Base-by-base conservation (phyloP, 306 rosid genomes). In the Oemleria cerasiformis region DNA sequence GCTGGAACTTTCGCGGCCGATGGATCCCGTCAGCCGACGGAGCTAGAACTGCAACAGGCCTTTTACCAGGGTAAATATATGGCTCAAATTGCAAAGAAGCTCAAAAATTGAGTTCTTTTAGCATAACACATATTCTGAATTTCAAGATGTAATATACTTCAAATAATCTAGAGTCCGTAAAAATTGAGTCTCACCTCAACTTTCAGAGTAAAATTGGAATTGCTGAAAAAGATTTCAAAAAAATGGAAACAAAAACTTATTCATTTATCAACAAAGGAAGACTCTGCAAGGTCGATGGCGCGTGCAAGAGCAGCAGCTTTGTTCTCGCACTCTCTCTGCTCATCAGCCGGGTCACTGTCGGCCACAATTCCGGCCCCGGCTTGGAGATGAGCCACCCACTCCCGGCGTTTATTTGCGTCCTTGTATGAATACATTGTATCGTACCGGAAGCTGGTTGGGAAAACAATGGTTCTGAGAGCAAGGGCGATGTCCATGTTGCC, bases 301-400 rank as follows among this genome's bases (percentile, higher is more conserved):
- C 96, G 87, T 9, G 90, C 96, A 75, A 94, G 99, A 0, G 86
- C 99, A 11, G 97, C 97, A 42, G 97, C 95, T 82, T 94, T 94
- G 87, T 91, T 94, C 85, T 94, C 96, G 34, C 99, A 94, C 80
- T 94, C 99, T 75, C 86, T 85, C 49, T 88, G 97, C 84, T 94
- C 99, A 56, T 94, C 99, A 3, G 76, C 87, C 7, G 99, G 97
- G 69, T 79, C 90, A 63, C 97, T 94, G 79, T 94, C 99, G 2
- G 97, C 97, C 25, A 94, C 99, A 49, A 91, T 89, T 68, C 99
- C 99, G 0, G 99, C 99, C 19, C 99, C 97, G 5, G 99, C 91
- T 68, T 94, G 97, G 42, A 89, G 88, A 74, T 94, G 96, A 49
- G 99, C 99, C 42, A 89, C 75, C 99, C 99, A 94, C 65, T 94